Evolutionary conservation across 1,284 basidiomycete genomes (phyloP), one percentile per base, ranked within the genome.

Genomic region (Puccinia novopanici): DNA sequence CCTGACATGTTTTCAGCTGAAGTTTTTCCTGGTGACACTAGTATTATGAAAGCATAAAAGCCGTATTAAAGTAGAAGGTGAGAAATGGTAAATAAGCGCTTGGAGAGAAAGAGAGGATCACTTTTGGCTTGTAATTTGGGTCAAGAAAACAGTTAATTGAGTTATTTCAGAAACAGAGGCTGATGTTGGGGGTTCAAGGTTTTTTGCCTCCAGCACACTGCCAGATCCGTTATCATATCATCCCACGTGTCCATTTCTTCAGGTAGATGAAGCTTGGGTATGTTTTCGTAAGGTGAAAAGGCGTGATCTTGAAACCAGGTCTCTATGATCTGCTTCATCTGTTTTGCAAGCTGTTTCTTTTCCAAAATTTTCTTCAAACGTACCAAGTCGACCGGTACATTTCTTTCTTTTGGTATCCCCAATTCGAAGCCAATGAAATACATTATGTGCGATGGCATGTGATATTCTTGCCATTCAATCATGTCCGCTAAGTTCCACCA

Each of bases 401-500:
- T 34, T 50, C 67, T 45, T 12, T 9, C n/a, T 34, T 68, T 48
- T 24, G 42, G 42, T 68, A 68, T 45, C 6, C 19, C 34, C 48
- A 68, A 27, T 24, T 68, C n/a, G 4, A 48, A 8, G 27, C 67
- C 67, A 50, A 68, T 48, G 19, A 13, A 19, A 3, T 22, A 40
- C 67, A 68, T 68, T 50, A 9, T 68, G 17, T 2, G 1, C 12
- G n/a, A 17, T 22, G 24, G 17, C 67, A 68, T 50, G 0, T 19
- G 1, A 27, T 68, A 45, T 50, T 68, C 67, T 8, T 8, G 22
- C 67, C 67, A 68, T 27, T 68, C 67, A 4, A 68, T 48, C n/a
- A 50, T 0, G 27, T 68, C 67, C 24, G 45, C n/a, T 24, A 50
- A 22, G 22, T 68, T 68, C 42, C 67, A 68, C 67, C 67, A 68